phyloP scores from a whole-genome alignment of 352 stramenopile genomes.

The Phytophthora capsici region DNA sequence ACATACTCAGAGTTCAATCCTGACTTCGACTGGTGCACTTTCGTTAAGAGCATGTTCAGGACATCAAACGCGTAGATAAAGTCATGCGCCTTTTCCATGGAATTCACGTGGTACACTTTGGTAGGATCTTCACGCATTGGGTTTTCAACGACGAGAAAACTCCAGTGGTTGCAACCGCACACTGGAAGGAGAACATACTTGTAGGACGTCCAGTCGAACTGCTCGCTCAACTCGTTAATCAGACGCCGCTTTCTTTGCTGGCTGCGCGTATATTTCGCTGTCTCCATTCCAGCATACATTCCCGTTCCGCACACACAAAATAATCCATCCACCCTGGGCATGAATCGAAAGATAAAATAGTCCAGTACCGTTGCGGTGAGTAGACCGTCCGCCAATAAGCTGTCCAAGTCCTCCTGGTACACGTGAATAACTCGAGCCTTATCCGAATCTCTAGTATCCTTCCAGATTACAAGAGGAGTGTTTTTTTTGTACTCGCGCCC shows the following conservation, averaged over 20 bases:
- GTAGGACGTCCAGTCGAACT: neutral
- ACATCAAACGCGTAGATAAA: neutral
- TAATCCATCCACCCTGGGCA: neutral
- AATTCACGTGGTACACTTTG: neutral
- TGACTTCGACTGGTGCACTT: neutral
- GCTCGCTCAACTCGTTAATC: neutral
- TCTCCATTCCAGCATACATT: neutral
- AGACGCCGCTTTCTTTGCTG: neutral
- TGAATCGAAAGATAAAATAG: neutral
- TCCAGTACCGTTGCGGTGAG: neutral
- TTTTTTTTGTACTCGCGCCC: too few species aligned
- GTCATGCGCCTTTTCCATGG: neutral
- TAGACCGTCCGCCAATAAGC: too few species aligned
- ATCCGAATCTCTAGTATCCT: too few species aligned
- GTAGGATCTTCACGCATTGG: neutral
- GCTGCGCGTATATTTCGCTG: neutral
- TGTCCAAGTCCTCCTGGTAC: too few species aligned
- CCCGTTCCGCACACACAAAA: neutral
- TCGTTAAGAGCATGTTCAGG: neutral
- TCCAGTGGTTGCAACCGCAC: neutral
- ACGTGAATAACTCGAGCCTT: too few species aligned
- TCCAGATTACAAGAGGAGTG: too few species aligned
- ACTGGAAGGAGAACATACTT: neutral
- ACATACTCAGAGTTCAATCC: neutral
- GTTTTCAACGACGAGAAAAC: neutral